phyloP scores from a whole-genome alignment of 306 rosid species.

The Acacia confusa region DNA sequence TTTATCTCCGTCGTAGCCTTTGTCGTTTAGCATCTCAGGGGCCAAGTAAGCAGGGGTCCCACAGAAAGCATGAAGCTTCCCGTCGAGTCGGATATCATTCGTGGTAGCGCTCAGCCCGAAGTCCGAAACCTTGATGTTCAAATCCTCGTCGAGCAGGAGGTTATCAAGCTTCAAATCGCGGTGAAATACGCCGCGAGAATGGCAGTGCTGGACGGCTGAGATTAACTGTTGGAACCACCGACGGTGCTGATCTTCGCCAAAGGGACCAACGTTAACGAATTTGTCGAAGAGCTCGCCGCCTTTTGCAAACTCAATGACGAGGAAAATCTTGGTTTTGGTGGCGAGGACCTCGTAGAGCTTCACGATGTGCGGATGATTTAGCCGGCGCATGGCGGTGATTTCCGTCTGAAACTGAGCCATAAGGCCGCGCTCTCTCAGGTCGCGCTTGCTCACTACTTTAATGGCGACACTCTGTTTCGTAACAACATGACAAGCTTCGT shows the following conservation, averaged over 20 bases:
- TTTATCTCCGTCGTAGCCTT: conserved; percentile 78
- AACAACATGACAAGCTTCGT: conserved; percentile 52
- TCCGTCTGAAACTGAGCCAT: conserved; percentile 65
- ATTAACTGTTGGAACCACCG: conserved; percentile 73
- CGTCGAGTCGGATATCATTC: conserved; percentile 63
- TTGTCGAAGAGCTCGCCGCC: conserved; percentile 74
- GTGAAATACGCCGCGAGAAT: conserved; percentile 65
- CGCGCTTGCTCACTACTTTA: conserved; percentile 65
- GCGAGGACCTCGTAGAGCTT: conserved; percentile 73
- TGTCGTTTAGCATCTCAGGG: conserved; percentile 73
- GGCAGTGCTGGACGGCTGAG: conserved; percentile 77
- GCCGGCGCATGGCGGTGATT: conserved; percentile 68
- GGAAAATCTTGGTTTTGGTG: conserved; percentile 71
- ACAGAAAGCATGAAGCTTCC: conserved; percentile 70
- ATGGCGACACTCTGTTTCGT: conserved; percentile 71
- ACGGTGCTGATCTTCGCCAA: conserved; percentile 63
- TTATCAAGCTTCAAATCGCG: conserved; percentile 92
- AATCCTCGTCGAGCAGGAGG: conserved; percentile 66
- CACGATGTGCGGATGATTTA: conserved; percentile 63
- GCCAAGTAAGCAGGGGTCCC: conserved; percentile 93
- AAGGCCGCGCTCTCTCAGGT: conserved; percentile 40
- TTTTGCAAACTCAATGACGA: conserved; percentile 70
- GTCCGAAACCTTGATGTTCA: conserved; percentile 62
- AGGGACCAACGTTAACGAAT: conserved; percentile 41
- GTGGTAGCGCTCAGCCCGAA: conserved; percentile 73